Base-by-base conservation (phyloP, 164 flowering plant species). In the Tinospora cordifolia region DNA sequence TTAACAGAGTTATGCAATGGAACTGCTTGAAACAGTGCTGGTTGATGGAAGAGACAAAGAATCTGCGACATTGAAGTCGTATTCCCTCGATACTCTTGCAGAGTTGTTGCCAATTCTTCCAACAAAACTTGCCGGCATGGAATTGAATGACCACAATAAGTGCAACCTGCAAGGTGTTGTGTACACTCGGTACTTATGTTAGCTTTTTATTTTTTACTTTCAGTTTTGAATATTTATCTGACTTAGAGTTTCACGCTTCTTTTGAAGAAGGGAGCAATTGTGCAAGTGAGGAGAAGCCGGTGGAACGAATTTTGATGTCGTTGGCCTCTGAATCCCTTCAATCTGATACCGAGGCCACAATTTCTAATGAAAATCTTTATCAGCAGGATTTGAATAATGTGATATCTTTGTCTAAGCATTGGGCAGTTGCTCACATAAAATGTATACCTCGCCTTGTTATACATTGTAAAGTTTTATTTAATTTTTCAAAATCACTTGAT, bases 81-180 rank as follows among this genome's bases (percentile, higher is more conserved):
- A 64, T 69, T 27, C 81, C 57, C 72, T 62, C 34, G 72, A 75
- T 78, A 70, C 70, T 60, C 74, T 84, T 75, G 74, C 69, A 41
- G 89, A 83, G 64, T 69, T 80, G 72, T 79, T 84, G 78, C 81
- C 85, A 38, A 10, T 41, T 41, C 69, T 79, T 65, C 70, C 78
- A 68, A 74, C 54, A 69, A 65, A 76, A 67, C 66, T 63, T 67
- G 75, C 59, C 41, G 64, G 21, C 27, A 66, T 71, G 60, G 77
- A 75, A 69, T 71, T 83, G 77, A 84, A 84, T 57, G 71, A 79
- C 68, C 68, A 69, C 75, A 64, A 72, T 26, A 80, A 73, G 63
- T 90, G 95, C 77, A 76, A 72, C 75, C 71, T 77, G 76, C 85
- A 83, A 88, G 98, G 98, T 94, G 84, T 13, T 41, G 58, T 57